Base-by-base conservation (phyloP, 106 monocot genomes). In the Dioscorea alata region DNA sequence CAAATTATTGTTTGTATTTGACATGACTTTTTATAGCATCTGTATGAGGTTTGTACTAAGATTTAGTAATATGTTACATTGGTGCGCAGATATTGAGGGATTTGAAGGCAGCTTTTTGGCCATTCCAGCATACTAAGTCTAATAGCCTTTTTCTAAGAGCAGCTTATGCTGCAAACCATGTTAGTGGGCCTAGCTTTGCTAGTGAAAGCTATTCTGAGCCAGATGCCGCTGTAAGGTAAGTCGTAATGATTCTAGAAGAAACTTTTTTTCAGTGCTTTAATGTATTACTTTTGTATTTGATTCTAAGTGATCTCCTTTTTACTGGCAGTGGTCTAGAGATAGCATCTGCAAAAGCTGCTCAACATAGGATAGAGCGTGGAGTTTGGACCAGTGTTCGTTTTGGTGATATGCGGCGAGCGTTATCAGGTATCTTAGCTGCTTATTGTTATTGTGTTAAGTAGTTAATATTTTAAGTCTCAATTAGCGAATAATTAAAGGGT, bases 391-490 rank as follows among this genome's bases (percentile, higher is more conserved):
- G 52, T 17, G 80, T 74, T 1, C 74, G 75, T 19, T 87, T 77
- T 70, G 90, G 90, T 33, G 90, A 90, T 70, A 90, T 90, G 90
- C 75, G 80, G 18, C 77, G 90, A 69, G 86, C 90, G 48, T 73
- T 90, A 75, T 76, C 89, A 67, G 89, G 89, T 85, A 61, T 32
- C 19, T 57, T 56, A 48, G 6, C 60, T 60, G 33, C 32, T 31
- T 16, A 25, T 10, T 72, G 12, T 50, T 57, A 49, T 42, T 42
- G 42, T 3, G 42, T 28, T 28, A 42, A 42, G 42, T 42, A 42
- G 6, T 0, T 42, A 0, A 42, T 42, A 5, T 42, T 42, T 42
- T 42, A 42, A 10, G 9, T 42, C 34, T 34, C 3, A 34, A 34
- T 4, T 34, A 34, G 7, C 34, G 4, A 34, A 34, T 34, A 34